Percentiles rank a stretch among this genome's conserved stretches.
Evolutionary conservation across 164 flowering plant genomes (phyloP).

Genomic region (Aristolochia fimbriata): DNA sequence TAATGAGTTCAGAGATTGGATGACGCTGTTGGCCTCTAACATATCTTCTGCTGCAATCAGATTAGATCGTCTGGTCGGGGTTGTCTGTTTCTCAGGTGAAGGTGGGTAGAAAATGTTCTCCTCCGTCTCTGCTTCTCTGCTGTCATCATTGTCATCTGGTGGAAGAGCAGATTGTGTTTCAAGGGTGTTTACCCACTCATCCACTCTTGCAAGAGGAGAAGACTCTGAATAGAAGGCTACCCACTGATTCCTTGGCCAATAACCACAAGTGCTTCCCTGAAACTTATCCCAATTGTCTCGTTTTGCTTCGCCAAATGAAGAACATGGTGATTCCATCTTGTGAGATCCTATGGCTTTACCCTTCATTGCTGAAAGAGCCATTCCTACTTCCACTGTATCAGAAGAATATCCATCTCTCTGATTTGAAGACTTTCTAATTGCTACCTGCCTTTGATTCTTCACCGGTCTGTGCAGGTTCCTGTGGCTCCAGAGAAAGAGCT

Average conservation of each 20-base stretch:
- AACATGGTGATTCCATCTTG: conserved; percentile 33
- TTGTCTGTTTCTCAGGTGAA: conserved; percentile 38
- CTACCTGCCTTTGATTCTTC: conserved; percentile 1
- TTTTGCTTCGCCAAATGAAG: conserved; percentile 30
- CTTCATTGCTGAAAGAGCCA: conserved; percentile 3
- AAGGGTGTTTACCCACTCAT: conserved; percentile 76
- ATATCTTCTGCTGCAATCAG: conserved; percentile 41
- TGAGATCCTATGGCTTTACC: conserved; percentile 7
- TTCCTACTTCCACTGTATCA: conserved; percentile 60
- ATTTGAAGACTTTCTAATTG: conserved; percentile 16
- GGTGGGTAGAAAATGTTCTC: conserved; percentile 33
- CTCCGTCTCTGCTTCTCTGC: conserved; percentile 9
- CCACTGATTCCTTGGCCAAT: conserved; percentile 84
- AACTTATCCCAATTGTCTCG: conserved; percentile 24
- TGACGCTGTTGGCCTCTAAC: conserved; percentile 52
- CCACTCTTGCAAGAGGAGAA: conserved; percentile 48
- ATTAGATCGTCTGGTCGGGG: conserved; percentile 12
- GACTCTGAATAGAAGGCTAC: conserved; percentile 67
- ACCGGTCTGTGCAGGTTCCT: conserved; percentile 46
- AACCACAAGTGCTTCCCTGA: conserved; percentile 30
- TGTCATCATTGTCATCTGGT: conserved; percentile 5
- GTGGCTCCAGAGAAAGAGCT: conserved; percentile 92
- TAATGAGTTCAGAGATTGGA: conserved; percentile 69
- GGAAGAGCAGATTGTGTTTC: conserved; percentile 17
- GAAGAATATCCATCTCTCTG: conserved; percentile 76